Base-by-base conservation (phyloP, 2,329 filamentous ascomycete genomes). In the Pseudopyrenochaeta lycopersici region DNA sequence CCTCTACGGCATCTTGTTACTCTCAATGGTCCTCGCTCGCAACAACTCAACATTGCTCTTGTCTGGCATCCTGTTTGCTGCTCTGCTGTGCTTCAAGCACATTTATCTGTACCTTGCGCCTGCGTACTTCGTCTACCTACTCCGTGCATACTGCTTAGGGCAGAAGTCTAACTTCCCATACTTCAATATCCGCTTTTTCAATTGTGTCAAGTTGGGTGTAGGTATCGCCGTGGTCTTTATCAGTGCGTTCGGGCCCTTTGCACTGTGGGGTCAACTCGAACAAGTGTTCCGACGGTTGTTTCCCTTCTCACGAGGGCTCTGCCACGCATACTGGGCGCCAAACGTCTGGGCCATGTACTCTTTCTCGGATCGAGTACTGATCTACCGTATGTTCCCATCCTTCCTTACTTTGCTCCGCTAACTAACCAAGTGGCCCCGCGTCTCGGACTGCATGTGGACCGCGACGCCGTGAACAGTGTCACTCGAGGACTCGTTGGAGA, bases 301-400 rank as follows among this genome's bases (percentile, higher is more conserved):
- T 67, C 95, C 95, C 0, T 99, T 99, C 75, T 92, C 92, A 1
- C 84, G 95, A 54, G 95, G 95, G 0, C 81, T 99, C 4, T 98
- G 94, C 73, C 95, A 99, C 79, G 95, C 95, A 1, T 99, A 99
- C 75, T 99, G 95, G 95, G 95, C 95, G 11, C 93, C 95, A 0
- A 99, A 99, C 64, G 81, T 97, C 1, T 99, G 95, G 95, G 94
- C 95, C 0, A 85, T 98, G 72, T 99, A 99, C 77, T 97, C 95
- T 0, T 97, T 98, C 73, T 80, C 84, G 1, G 95, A 99, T 70
- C 85, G 95, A 47, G 78, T 92, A 7, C 74, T 99, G 62, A 97
- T 99, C 54, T 85, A 88, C 66, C 77, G 92, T 96, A 80, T 73
- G 87, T 77, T 30, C 11, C 23, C 11, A 4, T 14, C n/a, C 9